Base-by-base conservation (phyloP, 108 stramenopile genomes). In the Cyclotella cryptica region DNA sequence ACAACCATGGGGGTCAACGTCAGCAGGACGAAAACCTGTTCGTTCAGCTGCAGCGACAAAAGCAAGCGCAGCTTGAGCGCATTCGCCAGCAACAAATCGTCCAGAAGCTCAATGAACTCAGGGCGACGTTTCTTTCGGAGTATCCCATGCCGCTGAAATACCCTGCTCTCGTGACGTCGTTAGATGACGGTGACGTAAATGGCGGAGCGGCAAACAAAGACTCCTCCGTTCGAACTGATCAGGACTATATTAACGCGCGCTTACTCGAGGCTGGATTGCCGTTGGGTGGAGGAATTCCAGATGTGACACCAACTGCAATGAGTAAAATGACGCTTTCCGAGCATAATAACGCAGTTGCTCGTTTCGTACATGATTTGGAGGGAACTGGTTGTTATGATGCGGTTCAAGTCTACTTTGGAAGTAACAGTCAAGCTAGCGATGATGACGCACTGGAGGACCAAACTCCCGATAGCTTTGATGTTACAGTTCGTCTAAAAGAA, bases 181-280 rank as follows among this genome's bases (percentile, higher is more conserved):
- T 67, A 26, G 22, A 26, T 14, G 51, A 63, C 13, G 39, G 19
- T 22, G 47, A 42, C 35, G 35, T 60, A 26, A 15, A 26, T 18
- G 51, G 53, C 4, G 39, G 19, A 21, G 47, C 24, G 40, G 39
- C 6, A 6, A 13, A n/a, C 39, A 15, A 45, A 44, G 53, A 43
- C 9, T 3, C 39, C 41, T 27, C 66, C 26, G 59, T 82, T 40
- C 83, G 88, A 73, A 93, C 89, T 0, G 69, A 79, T 39, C 68
- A 68, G 9, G 88, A 90, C 27, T 80, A 90, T 47, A 75, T 93
- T 74, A 88, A 90, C 66, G 85, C 85, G n/a, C 79, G 92, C 19
- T 69, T 93, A 17, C 57, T 89, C n/a, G 92, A 93, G 42, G 82
- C 87, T 61, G 92, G 89, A 55, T 54, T 93, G 76, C 70, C 87